These are phyloP conservation scores for Arthrocladium fulminans DNA, from an alignment of 2,329 filamentous ascomycete species.

Conservation along the genomic window DNA sequence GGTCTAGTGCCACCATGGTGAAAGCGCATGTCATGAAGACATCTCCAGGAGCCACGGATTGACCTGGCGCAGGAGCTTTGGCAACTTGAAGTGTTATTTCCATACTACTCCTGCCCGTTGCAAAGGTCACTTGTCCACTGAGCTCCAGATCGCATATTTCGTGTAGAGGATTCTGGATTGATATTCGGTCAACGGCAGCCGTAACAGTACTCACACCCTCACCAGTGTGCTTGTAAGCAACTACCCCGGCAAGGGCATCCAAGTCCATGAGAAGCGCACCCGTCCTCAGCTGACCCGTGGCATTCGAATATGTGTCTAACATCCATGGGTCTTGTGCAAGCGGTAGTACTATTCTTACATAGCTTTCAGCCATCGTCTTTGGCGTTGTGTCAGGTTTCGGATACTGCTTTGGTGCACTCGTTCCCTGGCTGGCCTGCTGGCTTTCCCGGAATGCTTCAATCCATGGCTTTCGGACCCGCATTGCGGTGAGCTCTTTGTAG, in stretches of 20 bases:
- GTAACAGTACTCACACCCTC: constrained; percentile 56
- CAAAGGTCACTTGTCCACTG: constrained; percentile 60
- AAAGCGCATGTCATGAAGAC: constrained; percentile 63
- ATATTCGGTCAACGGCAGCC: constrained; percentile 55
- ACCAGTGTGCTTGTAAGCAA: constrained; percentile 65
- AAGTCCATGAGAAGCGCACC: constrained; percentile 72
- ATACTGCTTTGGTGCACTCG: constrained; percentile 15
- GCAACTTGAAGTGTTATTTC: constrained; percentile 67
- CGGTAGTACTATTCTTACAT: constrained; percentile 51
- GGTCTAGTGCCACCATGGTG: constrained; percentile 68
- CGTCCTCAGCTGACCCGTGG: constrained; percentile 62
- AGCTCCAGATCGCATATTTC: constrained; percentile 73
- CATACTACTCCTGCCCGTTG: constrained; percentile 62
- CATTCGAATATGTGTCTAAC: constrained; percentile 68
- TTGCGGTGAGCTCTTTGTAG: constrained; percentile 50
- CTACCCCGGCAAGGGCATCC: constrained; percentile 65
- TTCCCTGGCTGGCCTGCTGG: constrained; percentile 32
- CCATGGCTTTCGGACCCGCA: constrained; percentile 58
- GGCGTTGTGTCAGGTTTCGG: constrained; percentile 48
- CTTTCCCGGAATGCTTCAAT: constrained; percentile 54
- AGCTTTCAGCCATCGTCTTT: constrained; percentile 63
- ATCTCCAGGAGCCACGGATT: constrained; percentile 49
- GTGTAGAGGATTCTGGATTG: constrained; percentile 60
- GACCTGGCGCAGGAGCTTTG: constrained; percentile 51
- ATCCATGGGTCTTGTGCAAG: constrained; percentile 67